A percentile compares a stretch with the other conserved stretches of the same genome.
Evolutionary conservation across 2,329 filamentous ascomycete genomes (phyloP).

Genomic region (Fusarium graminum): DNA sequence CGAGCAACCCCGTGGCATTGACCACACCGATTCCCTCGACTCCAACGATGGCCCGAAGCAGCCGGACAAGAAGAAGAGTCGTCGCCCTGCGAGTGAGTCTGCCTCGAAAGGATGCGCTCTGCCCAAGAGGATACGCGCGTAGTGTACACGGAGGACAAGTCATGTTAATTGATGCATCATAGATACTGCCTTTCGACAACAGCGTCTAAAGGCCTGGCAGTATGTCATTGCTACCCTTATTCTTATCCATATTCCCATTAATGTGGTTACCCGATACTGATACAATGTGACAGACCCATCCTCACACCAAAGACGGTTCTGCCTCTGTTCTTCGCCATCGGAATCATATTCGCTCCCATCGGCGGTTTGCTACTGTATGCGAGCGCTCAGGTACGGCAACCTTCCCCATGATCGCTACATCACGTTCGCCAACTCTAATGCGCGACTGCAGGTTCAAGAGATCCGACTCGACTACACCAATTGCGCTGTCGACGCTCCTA

Average conservation of each 20-base stretch:
- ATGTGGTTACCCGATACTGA: constrained; percentile 52
- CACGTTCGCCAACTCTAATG: constrained; percentile 23
- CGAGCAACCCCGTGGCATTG: constrained; percentile 57
- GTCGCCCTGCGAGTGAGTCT: constrained; percentile 84
- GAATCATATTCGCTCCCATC: constrained; percentile 92
- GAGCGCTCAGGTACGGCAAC: constrained; percentile 74
- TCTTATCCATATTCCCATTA: constrained; percentile 11
- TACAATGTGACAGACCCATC: constrained; percentile 75
- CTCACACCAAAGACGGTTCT: constrained; percentile 94
- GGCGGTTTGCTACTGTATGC: constrained; percentile 89
- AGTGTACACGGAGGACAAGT: neutral
- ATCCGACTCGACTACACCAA: constrained; percentile 90
- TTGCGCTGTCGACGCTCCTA: constrained; percentile 72
- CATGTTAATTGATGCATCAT: constrained; percentile 42
- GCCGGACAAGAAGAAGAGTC: constrained; percentile 87
- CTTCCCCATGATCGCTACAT: neutral
- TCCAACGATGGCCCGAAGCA: constrained; percentile 67
- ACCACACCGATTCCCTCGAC: constrained; percentile 66
- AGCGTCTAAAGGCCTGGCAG: constrained; percentile 99
- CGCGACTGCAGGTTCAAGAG: constrained; percentile 79
- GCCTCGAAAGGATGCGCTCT: constrained; percentile 38
- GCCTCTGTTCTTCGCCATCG: constrained; percentile 90
- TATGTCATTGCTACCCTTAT: constrained; percentile 64
- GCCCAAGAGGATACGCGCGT: constrained; percentile 2
- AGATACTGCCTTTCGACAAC: constrained; percentile 98